Percentiles rank a stretch among this genome's conserved stretches.
Evolutionary conservation across 2,329 filamentous ascomycete genomes (phyloP).

Genomic region (Ophiognomonia clavigignenti-juglandacearum): DNA sequence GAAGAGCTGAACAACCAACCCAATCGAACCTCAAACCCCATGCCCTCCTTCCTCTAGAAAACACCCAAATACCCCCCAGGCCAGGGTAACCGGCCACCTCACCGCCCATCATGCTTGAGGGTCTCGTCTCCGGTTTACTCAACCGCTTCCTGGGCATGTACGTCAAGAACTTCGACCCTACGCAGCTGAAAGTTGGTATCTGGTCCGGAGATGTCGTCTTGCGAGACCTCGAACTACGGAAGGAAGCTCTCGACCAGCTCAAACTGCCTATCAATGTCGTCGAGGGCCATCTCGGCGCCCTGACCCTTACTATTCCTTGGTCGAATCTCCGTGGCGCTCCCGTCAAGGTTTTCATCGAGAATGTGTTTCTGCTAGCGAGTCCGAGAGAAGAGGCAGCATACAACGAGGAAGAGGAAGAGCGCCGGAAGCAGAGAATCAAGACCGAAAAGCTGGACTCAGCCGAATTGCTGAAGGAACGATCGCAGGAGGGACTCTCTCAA

Average conservation of each 20-base stretch:
- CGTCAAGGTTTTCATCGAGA: conserved; percentile 90
- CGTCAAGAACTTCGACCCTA: conserved; percentile 98
- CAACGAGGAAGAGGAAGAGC: conserved; percentile 86
- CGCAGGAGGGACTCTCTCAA: conserved; percentile 84
- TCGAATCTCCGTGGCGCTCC: conserved; percentile 93
- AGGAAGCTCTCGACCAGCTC: conserved; percentile 94
- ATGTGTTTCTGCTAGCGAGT: conserved; percentile 92
- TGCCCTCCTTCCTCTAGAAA: conserved; percentile 8
- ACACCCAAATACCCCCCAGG: conserved; percentile 37
- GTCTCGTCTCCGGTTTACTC: conserved; percentile 90
- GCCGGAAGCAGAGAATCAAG: conserved; percentile 83
- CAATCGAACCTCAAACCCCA: conserved; percentile 3
- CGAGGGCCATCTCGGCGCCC: conserved; percentile 85
- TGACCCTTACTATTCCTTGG: conserved; percentile 94
- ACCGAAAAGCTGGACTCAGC: conserved; percentile 98
- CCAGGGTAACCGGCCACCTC: conserved; percentile 65
- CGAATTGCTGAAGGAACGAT: conserved; percentile 87
- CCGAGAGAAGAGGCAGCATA: conserved; percentile 95
- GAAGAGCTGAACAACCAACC: too few relatives aligned
- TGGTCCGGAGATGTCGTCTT: conserved; percentile 99
- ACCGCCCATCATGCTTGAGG: conserved; percentile 80
- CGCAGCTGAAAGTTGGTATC: conserved; percentile 96
- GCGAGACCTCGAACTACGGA: conserved; percentile 82
- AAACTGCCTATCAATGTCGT: conserved; percentile 95
- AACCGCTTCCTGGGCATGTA: conserved; percentile 99